Base-by-base conservation (phyloP, 345 rosid genomes). In the Salix exigua region DNA sequence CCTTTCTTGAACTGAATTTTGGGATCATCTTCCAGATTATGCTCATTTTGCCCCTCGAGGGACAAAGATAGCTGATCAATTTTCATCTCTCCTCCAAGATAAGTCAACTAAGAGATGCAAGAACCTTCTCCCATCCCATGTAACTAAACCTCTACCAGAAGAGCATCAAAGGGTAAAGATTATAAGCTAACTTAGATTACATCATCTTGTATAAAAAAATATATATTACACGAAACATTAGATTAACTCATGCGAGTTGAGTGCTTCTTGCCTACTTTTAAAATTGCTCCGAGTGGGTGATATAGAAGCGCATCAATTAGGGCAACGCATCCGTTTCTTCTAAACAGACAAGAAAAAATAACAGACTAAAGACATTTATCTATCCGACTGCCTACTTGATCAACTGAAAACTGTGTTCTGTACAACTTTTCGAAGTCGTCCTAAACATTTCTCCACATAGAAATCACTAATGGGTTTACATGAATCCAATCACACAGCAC, bases 401-500 rank as follows among this genome's bases (percentile, higher is more conserved):
- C 18, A 50, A 72, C 58, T 37, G 33, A 72, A 77, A 69, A 58
- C 66, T 80, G 44, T 68, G 25, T 25, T n/a, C 74, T 70, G 65
- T 78, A 81, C 84, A 81, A n/a, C 72, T 65, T 61, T 63, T 55
- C 31, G 17, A 11, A 69, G 76, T 55, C 72, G 18, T 72, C 75
- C 70, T 62, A 65, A 19, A 18, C 66, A 70, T 40, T 31, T 44
- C 67, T 26, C 67, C 12, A 16, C 48, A 19, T 37, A 60, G 72
- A 44, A 68, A 73, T 76, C 72, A 81, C 60, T 70, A 75, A 62
- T 51, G 79, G 80, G 75, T 63, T 46, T 68, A 53, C 71, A 48
- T 58, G 70, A 77, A 63, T 61, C 69, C 79, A 75, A 75, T 51
- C 61, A 68, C 80, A 75, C 28, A 71, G 68, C 80, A 63, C 77